phyloP scores from a whole-genome alignment of 2,329 filamentous ascomycete genomes.

The Aspergillus fumigatus region DNA sequence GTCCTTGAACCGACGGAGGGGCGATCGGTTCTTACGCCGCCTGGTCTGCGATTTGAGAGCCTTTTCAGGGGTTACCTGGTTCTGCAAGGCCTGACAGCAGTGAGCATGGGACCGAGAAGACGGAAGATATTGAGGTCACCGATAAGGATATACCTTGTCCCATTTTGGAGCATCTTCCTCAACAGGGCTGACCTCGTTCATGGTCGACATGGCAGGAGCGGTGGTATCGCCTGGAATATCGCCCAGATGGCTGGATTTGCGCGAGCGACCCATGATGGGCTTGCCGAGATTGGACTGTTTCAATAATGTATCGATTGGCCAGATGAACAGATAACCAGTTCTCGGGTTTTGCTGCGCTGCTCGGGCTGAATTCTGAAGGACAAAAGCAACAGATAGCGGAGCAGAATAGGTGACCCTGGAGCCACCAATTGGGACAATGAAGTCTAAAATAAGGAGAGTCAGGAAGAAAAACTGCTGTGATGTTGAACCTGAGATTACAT shows the following conservation, averaged over 20 bases:
- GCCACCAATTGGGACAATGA: background rate
- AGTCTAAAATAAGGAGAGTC: background rate
- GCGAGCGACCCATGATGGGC: slow-evolving; percentile 34
- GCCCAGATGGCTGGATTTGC: slow-evolving; percentile 42
- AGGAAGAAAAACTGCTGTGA: background rate
- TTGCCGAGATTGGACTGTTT: background rate
- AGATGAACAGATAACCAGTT: background rate
- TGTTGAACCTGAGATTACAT: background rate
- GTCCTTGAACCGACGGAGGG: slow-evolving; percentile 41
- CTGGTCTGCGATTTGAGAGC: slow-evolving; percentile 37
- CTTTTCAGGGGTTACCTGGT: slow-evolving; percentile 21
- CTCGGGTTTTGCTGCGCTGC: background rate
- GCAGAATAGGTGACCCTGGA: background rate
- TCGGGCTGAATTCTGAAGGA: background rate
- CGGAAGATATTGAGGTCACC: background rate
- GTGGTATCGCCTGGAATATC: slow-evolving; percentile 46
- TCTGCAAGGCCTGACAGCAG: slow-evolving; percentile 18
- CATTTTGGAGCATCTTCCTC: slow-evolving; percentile 25
- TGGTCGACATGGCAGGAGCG: slow-evolving; percentile 44
- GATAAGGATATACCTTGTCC: slow-evolving; percentile 24
- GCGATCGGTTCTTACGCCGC: slow-evolving; percentile 40
- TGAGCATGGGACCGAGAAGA: slow-evolving; percentile 1
- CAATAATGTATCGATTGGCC: background rate
- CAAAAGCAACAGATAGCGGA: background rate
- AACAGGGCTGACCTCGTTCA: slow-evolving; percentile 34